Conservation (phyloP, 2,329 filamentous ascomycete genomes). For the Phaeosphaeriaceae sp. region DNA sequence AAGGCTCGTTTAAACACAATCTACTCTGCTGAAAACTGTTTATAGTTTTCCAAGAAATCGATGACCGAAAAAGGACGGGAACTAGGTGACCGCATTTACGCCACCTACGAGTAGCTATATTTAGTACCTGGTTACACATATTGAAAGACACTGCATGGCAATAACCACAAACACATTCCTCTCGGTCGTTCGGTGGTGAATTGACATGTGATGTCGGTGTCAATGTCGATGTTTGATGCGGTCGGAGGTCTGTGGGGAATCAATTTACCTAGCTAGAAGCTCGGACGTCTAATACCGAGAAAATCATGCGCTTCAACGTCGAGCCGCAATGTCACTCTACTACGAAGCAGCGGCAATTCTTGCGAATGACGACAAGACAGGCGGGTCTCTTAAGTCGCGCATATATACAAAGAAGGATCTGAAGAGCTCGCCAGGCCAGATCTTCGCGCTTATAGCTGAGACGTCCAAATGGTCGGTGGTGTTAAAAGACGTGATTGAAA, state of each 20-base stretch:
- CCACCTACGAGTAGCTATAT: no score
- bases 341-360: conserved; percentile 85
- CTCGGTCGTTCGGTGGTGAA: no score
- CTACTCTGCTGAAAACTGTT: no score
- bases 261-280: background rate
- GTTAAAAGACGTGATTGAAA: conserved; percentile 88
- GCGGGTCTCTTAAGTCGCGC: conserved; percentile 86
- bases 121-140: no score
- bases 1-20: no score
- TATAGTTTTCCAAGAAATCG: no score
- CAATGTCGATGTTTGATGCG: background rate
- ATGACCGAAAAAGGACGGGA: no score
- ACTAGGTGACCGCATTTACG: no score
- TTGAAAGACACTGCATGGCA: no score
- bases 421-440: conserved; percentile 78
- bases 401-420: conserved; percentile 76
- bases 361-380: conserved; percentile 64
- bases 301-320: conserved; percentile 5
- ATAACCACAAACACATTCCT: no score
- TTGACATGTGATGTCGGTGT: background rate
- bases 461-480: conserved; percentile 88
- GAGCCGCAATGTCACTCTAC: conserved; percentile 81
- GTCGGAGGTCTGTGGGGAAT: background rate
- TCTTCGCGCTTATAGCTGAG: conserved; percentile 88
- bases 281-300: conserved; percentile 9